A percentile compares a stretch with the other conserved stretches of the same genome.
These are phyloP conservation scores for Beta corolliflora DNA, from an alignment of 179 eudicot species.

Conservation along the genomic window DNA sequence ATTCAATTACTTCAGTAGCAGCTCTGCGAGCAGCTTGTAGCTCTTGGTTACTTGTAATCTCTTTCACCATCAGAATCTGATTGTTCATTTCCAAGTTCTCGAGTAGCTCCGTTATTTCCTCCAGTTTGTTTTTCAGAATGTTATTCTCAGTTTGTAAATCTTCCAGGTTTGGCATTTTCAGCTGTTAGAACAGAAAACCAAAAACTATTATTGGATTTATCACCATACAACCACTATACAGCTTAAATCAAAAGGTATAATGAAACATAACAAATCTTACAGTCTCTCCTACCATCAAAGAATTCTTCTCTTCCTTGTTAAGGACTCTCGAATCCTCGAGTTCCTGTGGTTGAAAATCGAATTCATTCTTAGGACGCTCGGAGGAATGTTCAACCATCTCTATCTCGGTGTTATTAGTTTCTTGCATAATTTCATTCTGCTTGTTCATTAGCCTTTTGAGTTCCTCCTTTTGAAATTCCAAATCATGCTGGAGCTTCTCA, in stretches of 20 bases:
- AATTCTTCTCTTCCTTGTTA: background rate
- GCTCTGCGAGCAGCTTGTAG: constrained; percentile 37
- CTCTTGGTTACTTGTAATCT: constrained; percentile 32
- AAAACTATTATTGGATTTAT: background rate
- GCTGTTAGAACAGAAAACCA: background rate
- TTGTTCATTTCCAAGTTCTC: constrained; percentile 27
- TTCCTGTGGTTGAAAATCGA: background rate
- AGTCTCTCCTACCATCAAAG: constrained; percentile 8
- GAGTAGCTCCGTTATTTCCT: constrained; percentile 26
- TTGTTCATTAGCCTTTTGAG: constrained; percentile 19
- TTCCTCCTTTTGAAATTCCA: constrained; percentile 25
- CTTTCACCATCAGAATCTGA: constrained; percentile 27
- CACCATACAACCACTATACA: background rate
- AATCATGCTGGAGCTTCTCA: constrained; percentile 23
- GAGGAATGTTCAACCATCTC: background rate
- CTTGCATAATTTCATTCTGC: constrained; percentile 9
- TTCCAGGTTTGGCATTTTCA: constrained; percentile 13
- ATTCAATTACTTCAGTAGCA: constrained; percentile 24
- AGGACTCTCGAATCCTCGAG: background rate
- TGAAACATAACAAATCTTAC: background rate
- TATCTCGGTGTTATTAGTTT: constrained; percentile 2
- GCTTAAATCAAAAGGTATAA: background rate
- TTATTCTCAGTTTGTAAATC: constrained; percentile 19
- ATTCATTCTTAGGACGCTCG: constrained; percentile 3
- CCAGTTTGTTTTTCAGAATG: constrained; percentile 15